Base-by-base conservation (phyloP, 2,329 filamentous ascomycete genomes). In the Apiospora koreana region DNA sequence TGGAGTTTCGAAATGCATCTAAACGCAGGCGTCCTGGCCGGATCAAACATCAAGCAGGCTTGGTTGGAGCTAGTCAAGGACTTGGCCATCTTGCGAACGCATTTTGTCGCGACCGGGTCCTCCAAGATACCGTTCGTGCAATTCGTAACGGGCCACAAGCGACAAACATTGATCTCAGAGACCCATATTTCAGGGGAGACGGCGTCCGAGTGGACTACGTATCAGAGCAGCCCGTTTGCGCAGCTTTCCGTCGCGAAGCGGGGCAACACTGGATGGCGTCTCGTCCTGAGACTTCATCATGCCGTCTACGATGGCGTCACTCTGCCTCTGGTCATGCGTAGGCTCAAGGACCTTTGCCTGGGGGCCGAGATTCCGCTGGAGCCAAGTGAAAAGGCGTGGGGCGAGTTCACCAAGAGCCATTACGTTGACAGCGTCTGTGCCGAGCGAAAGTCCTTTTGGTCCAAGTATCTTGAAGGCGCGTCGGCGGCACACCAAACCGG, bases 261-360 rank as follows among this genome's bases (percentile, higher is more conserved):
- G 3, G 69, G 72, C 0, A 48, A 72, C 0, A 72, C 74, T 0
- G 71, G 73, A 3, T 81, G 79, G 75, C 50, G 72, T 0, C 69
- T 90, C 4, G 81, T 86, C 2, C 83, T 94, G 6, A 84, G 84
- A 35, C 91, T 98, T 5, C 94, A 97, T 73, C 95, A 98, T 78
- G 93, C 93, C 0, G 84, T 98, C 0, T 98, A 98, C 77, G 95
- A 98, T 78, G 94, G 91, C 7, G 86, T 97, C 71, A 96, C 93
- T 75, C 83, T 98, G 5, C 88, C 91, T 0, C 78, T 86, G 0
- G 81, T 97, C 7, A 82, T 94, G 28, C 77, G 85, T 2, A 76
- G 79, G 0, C 80, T 86, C 35, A 23, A 71, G 2, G 67, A 73
- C 9, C 73, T 81, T 18, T 79, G 75, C 50, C 65, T 25, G 66